Evolutionary conservation across 116 monocot genomes (phyloP).

Genomic region (Phalaenopsis hybrid): DNA sequence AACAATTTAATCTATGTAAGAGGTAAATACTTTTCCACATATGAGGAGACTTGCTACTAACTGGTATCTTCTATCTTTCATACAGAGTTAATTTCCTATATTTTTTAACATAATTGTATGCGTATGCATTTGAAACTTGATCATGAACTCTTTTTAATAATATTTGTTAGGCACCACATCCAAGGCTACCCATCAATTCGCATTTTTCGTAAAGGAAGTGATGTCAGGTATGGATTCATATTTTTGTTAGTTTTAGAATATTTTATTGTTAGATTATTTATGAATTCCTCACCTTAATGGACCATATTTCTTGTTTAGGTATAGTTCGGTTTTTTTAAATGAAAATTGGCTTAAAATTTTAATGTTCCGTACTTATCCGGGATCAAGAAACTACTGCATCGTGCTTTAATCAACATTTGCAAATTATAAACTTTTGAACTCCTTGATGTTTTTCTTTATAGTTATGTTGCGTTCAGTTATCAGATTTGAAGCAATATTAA

Average conservation of each 20-base stretch:
- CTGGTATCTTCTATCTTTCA: background rate
- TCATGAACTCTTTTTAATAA: background rate
- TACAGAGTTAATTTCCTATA: background rate
- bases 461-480: background rate
- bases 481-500: background rate
- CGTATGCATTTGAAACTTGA: background rate
- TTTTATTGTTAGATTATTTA: background rate
- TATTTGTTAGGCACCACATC: slow-evolving; percentile 73
- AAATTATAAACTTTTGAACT: background rate
- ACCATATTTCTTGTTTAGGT: background rate
- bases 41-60: background rate
- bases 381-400: background rate
- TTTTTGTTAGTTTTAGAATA: background rate
- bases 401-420: background rate
- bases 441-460: background rate
- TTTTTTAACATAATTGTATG: background rate
- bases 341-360: background rate
- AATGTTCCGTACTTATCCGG: background rate
- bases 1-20: slow-evolving; percentile 57
- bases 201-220: slow-evolving; percentile 86
- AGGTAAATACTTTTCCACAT: slow-evolving; percentile 40
- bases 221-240: slow-evolving; percentile 58
- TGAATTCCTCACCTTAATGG: background rate
- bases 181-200: slow-evolving; percentile 95
- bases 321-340: background rate